A percentile compares a stretch with the other conserved stretches of the same genome.
phyloP scores from a whole-genome alignment of 1,284 basidiomycete species.

The Ustilago shanxiensis region DNA sequence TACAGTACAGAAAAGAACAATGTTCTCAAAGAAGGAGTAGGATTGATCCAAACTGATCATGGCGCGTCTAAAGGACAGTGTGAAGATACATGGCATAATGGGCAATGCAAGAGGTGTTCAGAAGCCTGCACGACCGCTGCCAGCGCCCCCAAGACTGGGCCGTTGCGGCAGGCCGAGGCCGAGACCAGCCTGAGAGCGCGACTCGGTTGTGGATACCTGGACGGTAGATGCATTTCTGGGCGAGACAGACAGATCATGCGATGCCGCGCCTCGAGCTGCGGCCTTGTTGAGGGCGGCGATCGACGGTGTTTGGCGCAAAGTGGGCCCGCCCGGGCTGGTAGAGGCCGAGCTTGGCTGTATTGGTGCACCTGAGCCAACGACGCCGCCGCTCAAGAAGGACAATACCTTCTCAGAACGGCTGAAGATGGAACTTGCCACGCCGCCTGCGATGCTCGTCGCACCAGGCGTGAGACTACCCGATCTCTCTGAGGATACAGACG shows the following conservation, averaged over 20 bases:
- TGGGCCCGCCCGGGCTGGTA: conserved; percentile 8
- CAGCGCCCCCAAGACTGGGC: conserved; percentile 29
- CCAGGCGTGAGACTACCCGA: conserved; percentile 44
- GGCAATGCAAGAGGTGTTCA: neutral
- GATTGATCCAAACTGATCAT: neutral
- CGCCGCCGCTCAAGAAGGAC: conserved; percentile 45
- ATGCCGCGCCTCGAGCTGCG: conserved; percentile 36
- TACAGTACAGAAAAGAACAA: too few species aligned
- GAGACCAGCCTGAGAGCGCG: conserved; percentile 25
- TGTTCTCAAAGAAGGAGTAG: neutral
- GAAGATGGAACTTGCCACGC: conserved; percentile 36
- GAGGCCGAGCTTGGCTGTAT: conserved; percentile 30
- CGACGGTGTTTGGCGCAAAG: conserved; percentile 37
- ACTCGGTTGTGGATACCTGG: neutral
- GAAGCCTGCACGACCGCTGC: conserved; percentile 38
- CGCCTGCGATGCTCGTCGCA: conserved; percentile 20
- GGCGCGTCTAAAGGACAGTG: neutral
- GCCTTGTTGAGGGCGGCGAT: conserved; percentile 47
- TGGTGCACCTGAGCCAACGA: conserved; percentile 31
- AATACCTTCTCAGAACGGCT: conserved; percentile 48
- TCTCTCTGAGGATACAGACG: conserved; percentile 35
- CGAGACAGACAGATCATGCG: conserved; percentile 35
- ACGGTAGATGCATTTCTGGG: conserved; percentile 7
- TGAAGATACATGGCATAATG: neutral
- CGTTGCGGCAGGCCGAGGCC: conserved; percentile 38